Evolutionary conservation across 306 rosid species (phyloP).

Genomic region (Styphnolobium japonicum): DNA sequence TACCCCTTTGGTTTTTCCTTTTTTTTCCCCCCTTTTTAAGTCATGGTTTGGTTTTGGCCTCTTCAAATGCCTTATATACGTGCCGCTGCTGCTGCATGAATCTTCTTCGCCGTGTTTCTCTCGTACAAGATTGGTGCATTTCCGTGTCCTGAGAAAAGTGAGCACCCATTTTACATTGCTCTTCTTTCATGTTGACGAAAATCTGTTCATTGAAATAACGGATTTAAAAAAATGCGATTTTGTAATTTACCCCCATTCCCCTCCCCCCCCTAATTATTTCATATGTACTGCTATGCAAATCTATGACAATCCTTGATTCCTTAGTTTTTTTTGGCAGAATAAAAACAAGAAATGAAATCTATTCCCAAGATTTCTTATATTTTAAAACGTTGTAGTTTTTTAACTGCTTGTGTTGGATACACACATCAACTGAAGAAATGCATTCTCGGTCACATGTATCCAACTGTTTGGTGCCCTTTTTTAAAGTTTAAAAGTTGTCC

Average conservation of each 20-base stretch:
- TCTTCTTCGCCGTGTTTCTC: not conserved
- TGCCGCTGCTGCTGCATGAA: not conserved
- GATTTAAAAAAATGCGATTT: too few relatives aligned
- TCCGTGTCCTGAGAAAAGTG: not conserved
- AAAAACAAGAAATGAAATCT: not conserved
- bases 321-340: not conserved
- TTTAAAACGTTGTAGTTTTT: not conserved
- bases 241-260: not conserved
- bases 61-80: not conserved
- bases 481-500: constrained; percentile 25
- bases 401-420: not conserved
- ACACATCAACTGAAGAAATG: not conserved
- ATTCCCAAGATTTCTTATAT: not conserved
- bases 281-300: not conserved
- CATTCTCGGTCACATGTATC: constrained; percentile 33
- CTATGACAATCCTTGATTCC: not conserved
- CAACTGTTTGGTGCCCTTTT: constrained; percentile 17
- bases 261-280: too few relatives aligned
- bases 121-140: not conserved
- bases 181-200: not conserved
- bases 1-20: not conserved
- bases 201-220: too few relatives aligned
- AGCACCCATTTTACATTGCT: not conserved
- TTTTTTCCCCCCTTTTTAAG: not conserved
- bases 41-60: not conserved